These are phyloP conservation scores for Polytrichum formosum DNA, from an alignment of 225 moss, liverwort and hornwort genomes.

Conservation along the genomic window DNA sequence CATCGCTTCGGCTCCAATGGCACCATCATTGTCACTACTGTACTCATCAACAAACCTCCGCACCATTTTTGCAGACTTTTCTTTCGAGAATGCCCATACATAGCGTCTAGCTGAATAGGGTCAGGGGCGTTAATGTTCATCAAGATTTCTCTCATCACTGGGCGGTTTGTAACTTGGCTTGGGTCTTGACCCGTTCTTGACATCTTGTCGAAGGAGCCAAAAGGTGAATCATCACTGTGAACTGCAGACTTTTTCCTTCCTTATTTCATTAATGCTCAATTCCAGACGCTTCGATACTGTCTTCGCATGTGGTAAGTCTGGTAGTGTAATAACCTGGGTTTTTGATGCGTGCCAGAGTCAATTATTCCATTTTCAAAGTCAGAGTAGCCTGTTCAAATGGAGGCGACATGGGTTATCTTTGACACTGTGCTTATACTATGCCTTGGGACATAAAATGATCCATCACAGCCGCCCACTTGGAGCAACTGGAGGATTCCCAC, in stretches of 20 bases:
- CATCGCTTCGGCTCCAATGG: constrained; percentile 93
- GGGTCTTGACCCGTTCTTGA: constrained; percentile 48
- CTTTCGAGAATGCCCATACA: too few species aligned
- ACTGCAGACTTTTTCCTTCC: not conserved
- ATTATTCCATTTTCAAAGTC: constrained; percentile 30
- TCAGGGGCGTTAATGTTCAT: too few species aligned
- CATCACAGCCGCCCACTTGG: constrained; percentile 74
- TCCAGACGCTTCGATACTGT: too few species aligned
- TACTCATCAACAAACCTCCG: constrained; percentile 9
- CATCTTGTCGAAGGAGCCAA: constrained; percentile 89
- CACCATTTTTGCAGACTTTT: too few species aligned
- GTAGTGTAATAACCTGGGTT: too few species aligned
- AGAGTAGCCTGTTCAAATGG: not conserved
- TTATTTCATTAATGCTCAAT: not conserved
- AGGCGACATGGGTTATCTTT: too few species aligned
- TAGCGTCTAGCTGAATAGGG: too few species aligned
- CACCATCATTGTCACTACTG: constrained; percentile 87
- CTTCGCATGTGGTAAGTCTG: too few species aligned
- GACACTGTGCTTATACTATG: too few species aligned
- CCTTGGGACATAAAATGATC: constrained; percentile 73
- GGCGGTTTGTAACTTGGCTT: not conserved
- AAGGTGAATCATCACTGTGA: constrained; percentile 49
- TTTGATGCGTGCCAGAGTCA: too few species aligned
- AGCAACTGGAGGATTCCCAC: constrained; percentile 88
- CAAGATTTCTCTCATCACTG: too few species aligned